Evolutionary conservation across 2,329 filamentous ascomycete species (phyloP), one percentile per base, ranked within the genome.

Genomic region (Cytospora leucostoma): DNA sequence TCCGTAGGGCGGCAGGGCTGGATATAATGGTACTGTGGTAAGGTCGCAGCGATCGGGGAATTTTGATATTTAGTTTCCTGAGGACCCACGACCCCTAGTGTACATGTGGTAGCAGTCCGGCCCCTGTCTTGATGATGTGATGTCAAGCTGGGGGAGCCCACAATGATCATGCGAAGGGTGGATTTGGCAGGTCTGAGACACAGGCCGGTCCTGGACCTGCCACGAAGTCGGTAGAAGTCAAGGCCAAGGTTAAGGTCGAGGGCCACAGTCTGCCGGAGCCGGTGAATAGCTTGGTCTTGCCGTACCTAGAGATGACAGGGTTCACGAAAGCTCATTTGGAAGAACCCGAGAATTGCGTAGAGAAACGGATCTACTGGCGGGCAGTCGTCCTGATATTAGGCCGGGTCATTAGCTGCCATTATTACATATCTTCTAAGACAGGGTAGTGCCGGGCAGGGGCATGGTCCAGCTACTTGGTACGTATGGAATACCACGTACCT

Each of bases 1-100:
- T 27, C 27, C 37, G 58, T 51, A 47, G 50, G 51, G 52, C 59
- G 55, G 55, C 59, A 61, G 55, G 59, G 59, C 49, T 61, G 59
- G 51, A 34, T 38, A 53, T 55, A 61, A 44, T 51, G 55, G 51
- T 55, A 50, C 54, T 53, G 59, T 47, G 44, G 44, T 47, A 47
- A 47, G 44, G 44, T 47, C n/a, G 17, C 44, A 47, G 44, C 44
- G 44, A 47, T 47, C 44, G 44, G 44, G 44, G n/a, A 47, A 12
- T 47, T 44, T 44, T 44, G 40, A n/a, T 44, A 44, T 44, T 17
- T 47, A 47, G 44, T 47, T 7, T 47, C 44, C 40, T n/a, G n/a
- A 21, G 6, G 40, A 47, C 44, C n/a, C 44, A 47, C 44, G 44
- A 47, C 44, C 44, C 44, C 21, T 47, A 4, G 27, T 27, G 27